phyloP scores from a whole-genome alignment of 495 filamentous ascomycete genomes.

The Xylaria bambusicola region DNA sequence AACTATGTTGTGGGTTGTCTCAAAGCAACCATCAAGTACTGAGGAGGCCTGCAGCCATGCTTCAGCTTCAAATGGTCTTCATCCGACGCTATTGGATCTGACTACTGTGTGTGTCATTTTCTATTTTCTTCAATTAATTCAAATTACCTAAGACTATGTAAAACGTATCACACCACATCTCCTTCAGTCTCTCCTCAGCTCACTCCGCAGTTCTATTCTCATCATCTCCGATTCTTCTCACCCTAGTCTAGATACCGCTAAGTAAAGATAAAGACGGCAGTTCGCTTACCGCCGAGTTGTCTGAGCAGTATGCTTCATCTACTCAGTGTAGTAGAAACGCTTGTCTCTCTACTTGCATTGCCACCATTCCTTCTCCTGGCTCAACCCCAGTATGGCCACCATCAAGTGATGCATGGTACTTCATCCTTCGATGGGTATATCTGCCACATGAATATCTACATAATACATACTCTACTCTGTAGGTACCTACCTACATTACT shows the following conservation, averaged over 20 bases:
- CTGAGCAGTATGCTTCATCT: no score
- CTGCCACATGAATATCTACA: no score
- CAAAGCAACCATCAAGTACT: not conserved
- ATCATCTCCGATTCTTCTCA: not conserved
- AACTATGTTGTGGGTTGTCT: no score
- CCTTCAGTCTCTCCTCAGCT: no score
- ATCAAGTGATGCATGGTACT: constrained; percentile 16
- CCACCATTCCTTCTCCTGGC: constrained; percentile 3
- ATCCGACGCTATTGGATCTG: constrained; percentile 9
- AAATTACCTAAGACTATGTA: not conserved
- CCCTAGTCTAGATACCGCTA: no score
- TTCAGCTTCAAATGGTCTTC: not conserved
- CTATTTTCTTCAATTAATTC: no score
- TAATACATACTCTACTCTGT: not conserved
- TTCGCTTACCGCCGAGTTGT: constrained; percentile 6
- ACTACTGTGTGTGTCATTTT: not conserved
- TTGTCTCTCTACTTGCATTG: not conserved
- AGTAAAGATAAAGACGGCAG: not conserved
- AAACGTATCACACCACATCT: no score
- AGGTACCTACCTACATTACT: not conserved
- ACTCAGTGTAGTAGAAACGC: no score
- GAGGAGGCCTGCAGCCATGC: constrained; percentile 9
- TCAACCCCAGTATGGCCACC: not conserved
- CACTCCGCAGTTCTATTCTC: not conserved
- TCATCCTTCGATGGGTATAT: no score